Evolutionary conservation across 805 yeast species (phyloP).

Genomic region (Grigorovia humatica): DNA sequence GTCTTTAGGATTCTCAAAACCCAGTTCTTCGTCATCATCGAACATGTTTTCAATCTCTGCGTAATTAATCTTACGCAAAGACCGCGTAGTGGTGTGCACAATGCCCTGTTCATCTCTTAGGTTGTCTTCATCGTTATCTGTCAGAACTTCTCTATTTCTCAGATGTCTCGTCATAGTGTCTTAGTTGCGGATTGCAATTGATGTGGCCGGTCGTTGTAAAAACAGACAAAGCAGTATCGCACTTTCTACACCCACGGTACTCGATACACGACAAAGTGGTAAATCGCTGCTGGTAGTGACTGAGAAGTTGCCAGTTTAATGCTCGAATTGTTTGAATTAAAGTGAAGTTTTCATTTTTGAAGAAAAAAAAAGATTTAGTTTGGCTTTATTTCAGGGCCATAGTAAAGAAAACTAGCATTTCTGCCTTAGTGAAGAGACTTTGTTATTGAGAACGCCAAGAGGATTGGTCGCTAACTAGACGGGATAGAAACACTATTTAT

Average conservation of each 20-base stretch:
- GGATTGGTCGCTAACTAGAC: background rate
- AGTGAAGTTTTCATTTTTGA: background rate
- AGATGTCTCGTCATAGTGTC: constrained; percentile 9
- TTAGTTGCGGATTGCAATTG: background rate
- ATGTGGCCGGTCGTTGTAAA: background rate
- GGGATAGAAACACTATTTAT: background rate
- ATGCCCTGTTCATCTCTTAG: constrained; percentile 23
- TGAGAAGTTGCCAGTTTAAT: background rate
- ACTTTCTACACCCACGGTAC: background rate
- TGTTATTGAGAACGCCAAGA: background rate
- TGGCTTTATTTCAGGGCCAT: background rate
- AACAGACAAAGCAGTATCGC: background rate
- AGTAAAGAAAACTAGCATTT: too few relatives aligned
- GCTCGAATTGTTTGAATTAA: background rate
- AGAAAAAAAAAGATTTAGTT: too few relatives aligned
- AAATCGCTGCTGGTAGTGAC: background rate
- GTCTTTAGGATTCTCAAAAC: constrained; percentile 4
- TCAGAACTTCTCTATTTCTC: constrained; percentile 6
- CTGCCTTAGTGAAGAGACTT: too few relatives aligned
- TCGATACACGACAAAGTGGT: background rate
- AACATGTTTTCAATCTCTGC: constrained; percentile 28
- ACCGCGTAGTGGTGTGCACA: constrained; percentile 25
- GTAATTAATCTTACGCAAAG: constrained; percentile 28
- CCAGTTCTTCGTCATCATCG: constrained; percentile 19
- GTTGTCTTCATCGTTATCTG: constrained; percentile 8